A percentile compares a stretch with the other conserved stretches of the same genome.
Evolutionary conservation across 495 filamentous ascomycete genomes (phyloP).

Genomic region (Podospora fimiseda): DNA sequence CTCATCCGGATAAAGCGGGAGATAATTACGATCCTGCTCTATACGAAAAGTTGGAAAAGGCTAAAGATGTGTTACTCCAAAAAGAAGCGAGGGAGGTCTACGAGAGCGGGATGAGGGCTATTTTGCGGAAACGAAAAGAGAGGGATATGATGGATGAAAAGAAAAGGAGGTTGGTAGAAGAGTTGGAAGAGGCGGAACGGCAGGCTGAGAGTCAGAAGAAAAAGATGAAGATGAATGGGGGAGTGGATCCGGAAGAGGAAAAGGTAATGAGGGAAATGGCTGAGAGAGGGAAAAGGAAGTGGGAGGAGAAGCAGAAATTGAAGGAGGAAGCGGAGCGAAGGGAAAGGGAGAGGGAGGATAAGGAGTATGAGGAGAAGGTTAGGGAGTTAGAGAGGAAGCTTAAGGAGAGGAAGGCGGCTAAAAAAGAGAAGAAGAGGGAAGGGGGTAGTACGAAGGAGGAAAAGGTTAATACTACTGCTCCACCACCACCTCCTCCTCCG

Average conservation of each 20-base stretch:
- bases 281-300: slow-evolving; percentile 19
- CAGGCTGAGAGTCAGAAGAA: slow-evolving; percentile 24
- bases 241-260: neutral
- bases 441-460: slow-evolving; percentile 19
- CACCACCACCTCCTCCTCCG: slow-evolving; percentile 6
- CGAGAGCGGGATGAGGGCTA: slow-evolving; percentile 35
- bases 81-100: slow-evolving; percentile 36
- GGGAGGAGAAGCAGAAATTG: slow-evolving; percentile 31
- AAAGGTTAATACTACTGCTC: slow-evolving; percentile 5
- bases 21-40: slow-evolving; percentile 38
- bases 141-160: slow-evolving; percentile 26
- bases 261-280: slow-evolving; percentile 21
- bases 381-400: slow-evolving; percentile 28
- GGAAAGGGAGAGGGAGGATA: slow-evolving; percentile 23
- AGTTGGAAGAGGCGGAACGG: slow-evolving; percentile 29
- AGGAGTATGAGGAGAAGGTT: slow-evolving; percentile 8
- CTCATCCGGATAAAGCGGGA: slow-evolving; percentile 46
- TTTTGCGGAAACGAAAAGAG: slow-evolving; percentile 29
- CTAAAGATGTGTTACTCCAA: slow-evolving; percentile 38
- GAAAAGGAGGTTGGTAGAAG: slow-evolving; percentile 31
- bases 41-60: slow-evolving; percentile 43
- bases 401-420: slow-evolving; percentile 25
- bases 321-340: slow-evolving; percentile 37
- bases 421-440: slow-evolving; percentile 28
- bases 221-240: neutral